phyloP scores from a whole-genome alignment of 2,329 filamentous ascomycete genomes.

The Fonsecaea multimorphosa region DNA sequence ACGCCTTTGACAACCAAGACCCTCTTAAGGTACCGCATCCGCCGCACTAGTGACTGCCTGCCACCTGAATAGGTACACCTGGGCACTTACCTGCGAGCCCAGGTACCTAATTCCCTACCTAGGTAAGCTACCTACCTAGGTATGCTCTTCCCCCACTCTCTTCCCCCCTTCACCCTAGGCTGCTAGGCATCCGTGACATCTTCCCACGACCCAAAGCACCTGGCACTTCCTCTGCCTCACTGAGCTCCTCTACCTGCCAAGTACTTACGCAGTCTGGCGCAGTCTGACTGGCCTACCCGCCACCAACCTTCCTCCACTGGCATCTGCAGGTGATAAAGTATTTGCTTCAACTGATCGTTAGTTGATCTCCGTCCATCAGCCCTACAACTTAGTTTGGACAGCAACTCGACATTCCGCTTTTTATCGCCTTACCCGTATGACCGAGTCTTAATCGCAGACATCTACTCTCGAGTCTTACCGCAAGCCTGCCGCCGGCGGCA shows the following conservation, averaged over 20 bases:
- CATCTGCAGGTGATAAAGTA: constrained; percentile 5
- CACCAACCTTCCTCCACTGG: constrained; percentile 4
- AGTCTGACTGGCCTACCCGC: constrained; percentile 2
- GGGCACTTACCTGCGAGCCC: no score
- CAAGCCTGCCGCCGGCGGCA: constrained; percentile 1
- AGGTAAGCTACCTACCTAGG: no score
- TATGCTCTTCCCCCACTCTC: neutral
- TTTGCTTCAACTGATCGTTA: neutral
- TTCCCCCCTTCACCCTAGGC: neutral
- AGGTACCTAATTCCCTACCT: no score
- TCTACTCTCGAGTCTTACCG: neutral
- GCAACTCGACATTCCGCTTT: neutral
- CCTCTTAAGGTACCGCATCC: constrained; percentile 3
- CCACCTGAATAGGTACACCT: no score
- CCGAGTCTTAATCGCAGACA: neutral
- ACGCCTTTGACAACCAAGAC: neutral
- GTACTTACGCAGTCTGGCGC: neutral
- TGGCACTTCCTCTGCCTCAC: neutral
- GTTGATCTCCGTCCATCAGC: constrained; percentile 26
- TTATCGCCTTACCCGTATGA: neutral
- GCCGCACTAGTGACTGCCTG: neutral
- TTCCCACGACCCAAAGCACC: neutral
- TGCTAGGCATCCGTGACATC: neutral
- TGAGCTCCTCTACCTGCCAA: neutral
- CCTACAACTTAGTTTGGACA: constrained; percentile 25